Base-by-base conservation (phyloP, 78 protist species). In the Polysphondylium violaceum region DNA sequence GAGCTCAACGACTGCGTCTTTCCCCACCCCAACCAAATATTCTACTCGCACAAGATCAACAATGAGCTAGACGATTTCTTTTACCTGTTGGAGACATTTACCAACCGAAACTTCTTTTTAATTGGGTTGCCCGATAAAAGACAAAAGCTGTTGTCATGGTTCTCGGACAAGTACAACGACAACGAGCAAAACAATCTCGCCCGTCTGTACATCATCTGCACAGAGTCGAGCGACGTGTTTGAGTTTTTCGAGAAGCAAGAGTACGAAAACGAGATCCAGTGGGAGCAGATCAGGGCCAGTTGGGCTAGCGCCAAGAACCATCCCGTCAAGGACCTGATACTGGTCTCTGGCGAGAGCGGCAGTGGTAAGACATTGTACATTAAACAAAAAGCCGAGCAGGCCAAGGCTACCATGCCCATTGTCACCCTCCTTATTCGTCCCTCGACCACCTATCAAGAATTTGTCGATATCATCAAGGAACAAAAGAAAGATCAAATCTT, bases 11-110 rank as follows among this genome's bases (percentile, higher is more conserved):
- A 69, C 23, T 68, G 19, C 17, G 16, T 40, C 6, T 23, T 69
- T 1, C 91, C 91, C 25, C 74, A 83, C 44, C 91, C 91, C 8
- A 40, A 33, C 6, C 91, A 83, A 59, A n/a, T 83, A 40, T 83
- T 83, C 68, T 83, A 63, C 33, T 27, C 71, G 5, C 21, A 44
- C n/a, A 41, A 47, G 21, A 33, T 72, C 33, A 0, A 47, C 1
- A 51, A 38, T 27, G 91, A 83, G 23, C 11, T 69, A 29, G 79
- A 83, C 11, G 44, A 41, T 33, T 83, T 83, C 72, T 23, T 58
- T 21, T n/a, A 69, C 8, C 6, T 83, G 3, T 23, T 83, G 7
- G 79, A 83, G 27, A 36, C 53, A 12, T 35, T 69, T 14, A 11
- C 19, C 14, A 61, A 63, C 31, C 33, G 36, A 19, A 19, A 1